A percentile compares a stretch with the other conserved stretches of the same genome.
Conservation (phyloP, 495 filamentous ascomycete genomes). For the Neurospora tetrasperma region DNA sequence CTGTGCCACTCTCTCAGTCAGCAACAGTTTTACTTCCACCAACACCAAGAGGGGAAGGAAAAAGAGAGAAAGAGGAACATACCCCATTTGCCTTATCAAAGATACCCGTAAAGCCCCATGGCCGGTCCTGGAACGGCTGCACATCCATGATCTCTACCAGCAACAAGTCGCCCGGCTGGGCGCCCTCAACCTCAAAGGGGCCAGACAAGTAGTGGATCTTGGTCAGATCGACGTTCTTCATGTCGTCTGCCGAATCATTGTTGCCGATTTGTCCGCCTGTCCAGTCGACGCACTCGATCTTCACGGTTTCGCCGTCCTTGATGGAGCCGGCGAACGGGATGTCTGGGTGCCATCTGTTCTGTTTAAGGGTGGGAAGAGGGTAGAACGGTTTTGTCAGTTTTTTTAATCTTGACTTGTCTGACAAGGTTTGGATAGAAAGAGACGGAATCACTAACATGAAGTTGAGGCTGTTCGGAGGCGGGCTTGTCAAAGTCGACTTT, state of each 20-base stretch:
- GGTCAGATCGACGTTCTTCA: slow-evolving; percentile 77
- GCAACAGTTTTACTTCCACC: too few species aligned
- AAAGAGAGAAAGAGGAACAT: not conserved
- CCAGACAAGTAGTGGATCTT: slow-evolving; percentile 81
- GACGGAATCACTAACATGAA: slow-evolving; percentile 52
- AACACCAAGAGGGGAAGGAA: too few species aligned
- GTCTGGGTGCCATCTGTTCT: slow-evolving; percentile 96
- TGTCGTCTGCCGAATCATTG: slow-evolving; percentile 81
- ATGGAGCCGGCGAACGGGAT: slow-evolving; percentile 70
- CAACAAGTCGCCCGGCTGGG: slow-evolving; percentile 78
- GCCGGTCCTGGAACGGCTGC: slow-evolving; percentile 75
- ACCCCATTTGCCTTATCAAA: slow-evolving; percentile 71
- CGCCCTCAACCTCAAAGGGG: slow-evolving; percentile 81
- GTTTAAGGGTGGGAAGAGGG: not conserved
- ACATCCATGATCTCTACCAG: slow-evolving; percentile 94
- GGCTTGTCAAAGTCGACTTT: slow-evolving; percentile 72
- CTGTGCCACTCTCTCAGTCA: slow-evolving; percentile 1
- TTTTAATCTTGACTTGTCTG: too few species aligned
- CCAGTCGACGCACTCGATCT: slow-evolving; percentile 93
- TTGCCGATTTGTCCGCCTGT: slow-evolving; percentile 83
- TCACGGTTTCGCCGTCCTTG: slow-evolving; percentile 78
- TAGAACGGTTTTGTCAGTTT: not conserved
- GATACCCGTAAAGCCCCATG: slow-evolving; percentile 88
- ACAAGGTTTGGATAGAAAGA: too few species aligned
- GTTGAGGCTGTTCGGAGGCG: slow-evolving; percentile 59